Evolutionary conservation across 2,329 filamentous ascomycete genomes (phyloP).

Genomic region (Escovopsis weberi): DNA sequence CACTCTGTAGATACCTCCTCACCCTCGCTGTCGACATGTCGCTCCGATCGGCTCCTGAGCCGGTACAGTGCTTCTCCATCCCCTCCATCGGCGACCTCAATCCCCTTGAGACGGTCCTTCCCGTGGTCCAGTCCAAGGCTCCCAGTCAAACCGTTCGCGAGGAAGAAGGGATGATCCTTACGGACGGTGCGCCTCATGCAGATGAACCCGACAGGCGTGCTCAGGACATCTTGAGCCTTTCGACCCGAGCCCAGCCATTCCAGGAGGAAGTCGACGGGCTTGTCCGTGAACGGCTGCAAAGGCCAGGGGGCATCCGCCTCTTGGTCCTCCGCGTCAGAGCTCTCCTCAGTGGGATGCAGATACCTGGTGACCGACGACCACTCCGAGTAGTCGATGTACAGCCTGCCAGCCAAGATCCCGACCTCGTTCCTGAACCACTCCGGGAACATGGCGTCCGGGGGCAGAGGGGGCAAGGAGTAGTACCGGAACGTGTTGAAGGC

Average conservation of each 20-base stretch:
- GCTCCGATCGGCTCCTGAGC: not conserved
- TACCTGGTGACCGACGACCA: constrained; percentile 17
- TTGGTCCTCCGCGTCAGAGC: not conserved
- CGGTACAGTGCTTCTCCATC: not conserved
- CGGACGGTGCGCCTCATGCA: constrained; percentile 32
- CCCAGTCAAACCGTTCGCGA: not conserved
- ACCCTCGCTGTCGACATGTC: not conserved
- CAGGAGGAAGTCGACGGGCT: constrained; percentile 29
- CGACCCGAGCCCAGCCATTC: constrained; percentile 41
- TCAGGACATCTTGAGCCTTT: constrained; percentile 38
- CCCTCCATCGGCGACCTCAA: not conserved
- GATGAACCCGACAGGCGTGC: constrained; percentile 44
- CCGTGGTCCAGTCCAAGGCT: no score
- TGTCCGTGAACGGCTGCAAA: constrained; percentile 5
- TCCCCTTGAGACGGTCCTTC: not conserved
- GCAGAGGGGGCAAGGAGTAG: constrained; percentile 35
- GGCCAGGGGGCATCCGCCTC: not conserved
- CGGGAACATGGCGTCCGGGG: constrained; percentile 26
- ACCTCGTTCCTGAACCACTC: constrained; percentile 42
- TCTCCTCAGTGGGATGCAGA: not conserved
- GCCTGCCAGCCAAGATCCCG: constrained; percentile 43
- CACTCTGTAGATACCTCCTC: not conserved
- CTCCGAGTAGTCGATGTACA: constrained; percentile 43
- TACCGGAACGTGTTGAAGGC: constrained; percentile 40
- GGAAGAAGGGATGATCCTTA: constrained; percentile 36